Evolutionary conservation across 805 yeast species (phyloP), one percentile per base, ranked within the genome.

Genomic region (Saccharomycopsis capsularis): DNA sequence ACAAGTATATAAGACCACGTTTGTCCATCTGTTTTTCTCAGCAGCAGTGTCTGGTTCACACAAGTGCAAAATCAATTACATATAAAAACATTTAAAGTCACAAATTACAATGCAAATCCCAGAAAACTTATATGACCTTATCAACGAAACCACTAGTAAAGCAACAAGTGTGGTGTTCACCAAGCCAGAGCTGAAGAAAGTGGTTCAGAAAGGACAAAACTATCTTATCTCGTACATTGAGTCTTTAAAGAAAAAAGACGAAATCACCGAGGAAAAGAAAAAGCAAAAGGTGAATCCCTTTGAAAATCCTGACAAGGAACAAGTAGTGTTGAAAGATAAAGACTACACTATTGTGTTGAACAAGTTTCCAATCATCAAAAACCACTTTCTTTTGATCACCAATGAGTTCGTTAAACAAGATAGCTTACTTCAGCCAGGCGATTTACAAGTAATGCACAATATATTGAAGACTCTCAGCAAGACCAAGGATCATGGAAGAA

Each of bases 281-380:
- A 64, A 63, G 5, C 60, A 65, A 47, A 63, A 62, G 19, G 65
- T 66, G 48, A 78, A 88, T 59, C 98, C 98, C 2, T 91, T 93
- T 66, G 74, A 75, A 43, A 75, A 79, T 19, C 91, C 95, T 0
- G 96, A 86, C 56, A 85, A 85, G 3, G 82, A 78, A 51, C 67
- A 90, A 40, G 78, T 88, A 0, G 72, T 90, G 6, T 57, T 78
- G 23, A 72, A 73, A 7, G 71, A 72, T 3, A 64, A 64, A 15
- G 67, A 76, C 25, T 78, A 82, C 59, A 71, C 79, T 55, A 64
- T 91, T 30, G 78, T 91, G 4, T 74, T 88, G 56, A 91, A 91
- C 71, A 93, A 91, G 64, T 93, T 76, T 64, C 95, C 97, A 7
- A 82, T 90, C 35, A 76, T 83, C 3, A 79, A 85, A 40, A 76